Base-by-base conservation (phyloP, 192 early-diverging fungal genomes). In the Umbelopsis sp. region DNA sequence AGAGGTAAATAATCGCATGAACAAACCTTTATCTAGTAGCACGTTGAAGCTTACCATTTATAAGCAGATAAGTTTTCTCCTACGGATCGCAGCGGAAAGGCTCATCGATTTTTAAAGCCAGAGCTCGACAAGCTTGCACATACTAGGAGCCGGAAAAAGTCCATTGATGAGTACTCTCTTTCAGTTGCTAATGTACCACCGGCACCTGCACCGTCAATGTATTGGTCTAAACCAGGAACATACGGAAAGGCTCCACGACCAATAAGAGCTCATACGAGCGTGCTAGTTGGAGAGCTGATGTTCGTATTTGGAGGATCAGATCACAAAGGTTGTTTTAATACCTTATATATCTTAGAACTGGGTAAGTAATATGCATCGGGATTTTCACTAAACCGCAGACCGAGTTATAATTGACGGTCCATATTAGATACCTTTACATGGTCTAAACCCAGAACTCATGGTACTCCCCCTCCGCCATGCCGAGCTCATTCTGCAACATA, bases 221-320 rank as follows among this genome's bases (percentile, higher is more conserved):
- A 93, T 77, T 93, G 91, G 91, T 85, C 86, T 48, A 70, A 80
- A 58, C 80, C 76, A 50, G 81, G 71, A 18, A 80, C 86, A 11
- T 84, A 85, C 74, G 91, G 91, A n/a, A 78, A 80, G 46, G 67
- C 76, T 27, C 92, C 92, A 25, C 83, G 85, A 35, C 81, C 87
- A 30, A 77, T 94, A 49, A 86, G 94, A 68, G 91, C 92, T 30
- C 94, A 95, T 66, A 88, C 91, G 1, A 84, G 91, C 61, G 92
- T 86, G 18, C 78, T 90, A 20, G 87, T 94, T n/a, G 89, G 88
- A 3, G 89, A 89, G 30, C 81, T 86, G 47, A 81, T 94, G 49
- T 94, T 86, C 66, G 86, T 95, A 45, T 95, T 95, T 85, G 94
- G 93, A 55, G 94, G 94, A 22, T 91, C 88, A 74, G 91, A 94